These are phyloP conservation scores for Lasiosphaeriaceae sp. DNA, from an alignment of 495 filamentous ascomycete genomes.

Conservation along the genomic window DNA sequence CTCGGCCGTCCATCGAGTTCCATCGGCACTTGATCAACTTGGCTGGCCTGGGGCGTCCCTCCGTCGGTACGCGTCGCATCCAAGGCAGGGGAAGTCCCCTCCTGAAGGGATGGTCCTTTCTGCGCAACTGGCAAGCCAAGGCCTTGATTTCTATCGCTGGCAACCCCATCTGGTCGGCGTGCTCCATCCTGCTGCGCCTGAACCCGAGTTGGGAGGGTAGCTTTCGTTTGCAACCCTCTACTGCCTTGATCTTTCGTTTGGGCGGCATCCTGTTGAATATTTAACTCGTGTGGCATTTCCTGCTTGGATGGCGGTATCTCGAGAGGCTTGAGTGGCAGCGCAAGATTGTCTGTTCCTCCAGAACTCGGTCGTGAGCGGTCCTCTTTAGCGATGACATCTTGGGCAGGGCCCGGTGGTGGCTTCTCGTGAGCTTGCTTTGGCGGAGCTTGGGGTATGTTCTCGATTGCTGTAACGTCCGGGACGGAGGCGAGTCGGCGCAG, in stretches of 20 bases:
- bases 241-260: no score
- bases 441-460: constrained; percentile 16
- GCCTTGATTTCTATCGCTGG: not conserved
- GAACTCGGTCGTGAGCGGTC: not conserved
- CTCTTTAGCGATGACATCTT: not conserved
- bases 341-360: not conserved
- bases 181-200: not conserved
- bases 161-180: not conserved
- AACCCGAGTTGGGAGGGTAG: no score
- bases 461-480: constrained; percentile 19
- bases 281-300: no score
- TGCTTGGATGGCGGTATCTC: no score
- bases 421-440: not conserved
- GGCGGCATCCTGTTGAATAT: no score
- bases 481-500: not conserved
- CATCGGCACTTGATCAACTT: not conserved
- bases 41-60: not conserved
- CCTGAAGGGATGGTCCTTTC: not conserved
- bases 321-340: no score
- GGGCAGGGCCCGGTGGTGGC: not conserved
- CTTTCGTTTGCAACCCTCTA: no score
- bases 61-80: constrained; percentile 5
- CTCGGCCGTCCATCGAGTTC: constrained; percentile 10
- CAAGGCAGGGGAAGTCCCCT: not conserved
- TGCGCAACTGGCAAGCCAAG: not conserved